Percentiles rank a stretch among this genome's conserved stretches.
phyloP scores from a whole-genome alignment of 2,329 filamentous ascomycete genomes.

The Cercospora nicotianae region DNA sequence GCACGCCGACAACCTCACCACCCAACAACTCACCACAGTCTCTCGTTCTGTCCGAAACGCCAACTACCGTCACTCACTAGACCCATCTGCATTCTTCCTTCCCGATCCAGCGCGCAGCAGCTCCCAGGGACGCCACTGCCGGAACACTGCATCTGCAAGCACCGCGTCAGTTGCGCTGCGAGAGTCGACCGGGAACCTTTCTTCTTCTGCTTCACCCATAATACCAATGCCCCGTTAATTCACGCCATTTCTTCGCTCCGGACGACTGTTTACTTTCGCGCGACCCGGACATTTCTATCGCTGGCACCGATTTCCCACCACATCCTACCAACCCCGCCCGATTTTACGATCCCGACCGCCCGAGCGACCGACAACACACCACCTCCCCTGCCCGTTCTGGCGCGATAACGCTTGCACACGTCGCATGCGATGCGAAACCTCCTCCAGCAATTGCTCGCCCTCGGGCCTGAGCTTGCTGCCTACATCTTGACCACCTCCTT shows the following conservation, averaged over 20 bases:
- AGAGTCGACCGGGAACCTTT: not conserved
- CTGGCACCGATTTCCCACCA: not conserved
- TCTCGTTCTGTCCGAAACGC: constrained; percentile 9
- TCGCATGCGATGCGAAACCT: constrained; percentile 34
- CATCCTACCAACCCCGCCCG: not conserved
- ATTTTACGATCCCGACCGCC: not conserved
- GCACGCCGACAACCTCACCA: not conserved
- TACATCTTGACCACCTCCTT: constrained; percentile 35
- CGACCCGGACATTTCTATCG: constrained; percentile 5
- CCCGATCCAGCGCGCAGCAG: not conserved
- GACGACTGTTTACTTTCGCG: not conserved
- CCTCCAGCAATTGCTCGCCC: constrained; percentile 37
- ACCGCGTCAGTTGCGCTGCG: not conserved
- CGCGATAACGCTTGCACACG: constrained; percentile 3
- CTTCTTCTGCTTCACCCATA: not conserved
- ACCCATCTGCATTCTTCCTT: constrained; percentile 3
- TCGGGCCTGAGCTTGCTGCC: constrained; percentile 38
- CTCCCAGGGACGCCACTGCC: constrained; percentile 9
- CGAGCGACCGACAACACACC: constrained; percentile 3
- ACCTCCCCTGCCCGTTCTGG: constrained; percentile 1
- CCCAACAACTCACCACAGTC: constrained; percentile 16
- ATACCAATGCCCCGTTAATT: not conserved
- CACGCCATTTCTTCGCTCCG: not conserved
- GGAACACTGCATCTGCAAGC: constrained; percentile 8
- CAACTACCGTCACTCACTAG: constrained; percentile 8